These are phyloP conservation scores for Trametes coccinea DNA, from an alignment of 768 basidiomycete genomes.

Conservation along the genomic window DNA sequence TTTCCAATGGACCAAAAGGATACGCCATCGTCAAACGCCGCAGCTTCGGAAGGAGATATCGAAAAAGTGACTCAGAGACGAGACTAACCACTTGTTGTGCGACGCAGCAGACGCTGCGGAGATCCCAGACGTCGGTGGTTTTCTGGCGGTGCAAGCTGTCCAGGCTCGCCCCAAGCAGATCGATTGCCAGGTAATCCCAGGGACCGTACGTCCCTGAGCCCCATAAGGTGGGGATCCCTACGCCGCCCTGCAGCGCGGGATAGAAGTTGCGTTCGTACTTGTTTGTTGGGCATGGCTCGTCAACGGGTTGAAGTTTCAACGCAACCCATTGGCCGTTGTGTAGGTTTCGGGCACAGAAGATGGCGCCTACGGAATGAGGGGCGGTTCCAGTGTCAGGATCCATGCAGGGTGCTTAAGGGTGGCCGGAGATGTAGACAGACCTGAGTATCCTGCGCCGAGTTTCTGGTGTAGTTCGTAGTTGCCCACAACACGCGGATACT, in stretches of 20 bases:
- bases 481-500: slow-evolving; percentile 43
- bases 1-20: neutral
- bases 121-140: slow-evolving; percentile 60
- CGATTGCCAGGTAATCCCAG: slow-evolving; percentile 62
- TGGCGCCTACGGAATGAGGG: slow-evolving; percentile 51
- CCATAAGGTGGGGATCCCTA: slow-evolving; percentile 74
- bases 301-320: slow-evolving; percentile 67
- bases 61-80: neutral
- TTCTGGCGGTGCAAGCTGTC: slow-evolving; percentile 59
- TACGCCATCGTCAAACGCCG: neutral
- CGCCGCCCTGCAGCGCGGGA: slow-evolving; percentile 67
- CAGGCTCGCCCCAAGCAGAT: slow-evolving; percentile 69
- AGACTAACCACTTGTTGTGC: slow-evolving; percentile 72
- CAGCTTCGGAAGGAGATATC: neutral
- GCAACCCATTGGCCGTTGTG: slow-evolving; percentile 63
- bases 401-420: no score
- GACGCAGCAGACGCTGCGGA: slow-evolving; percentile 71
- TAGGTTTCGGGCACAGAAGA: slow-evolving; percentile 62
- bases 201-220: slow-evolving; percentile 41
- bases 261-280: slow-evolving; percentile 69
- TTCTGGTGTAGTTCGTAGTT: slow-evolving; percentile 62
- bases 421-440: slow-evolving; percentile 36
- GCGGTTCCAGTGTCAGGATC: neutral
- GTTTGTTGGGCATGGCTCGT: slow-evolving; percentile 79
- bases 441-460: slow-evolving; percentile 75